Conservation (phyloP, 1,139 yeast species). For the Taphrina flavorubra region DNA sequence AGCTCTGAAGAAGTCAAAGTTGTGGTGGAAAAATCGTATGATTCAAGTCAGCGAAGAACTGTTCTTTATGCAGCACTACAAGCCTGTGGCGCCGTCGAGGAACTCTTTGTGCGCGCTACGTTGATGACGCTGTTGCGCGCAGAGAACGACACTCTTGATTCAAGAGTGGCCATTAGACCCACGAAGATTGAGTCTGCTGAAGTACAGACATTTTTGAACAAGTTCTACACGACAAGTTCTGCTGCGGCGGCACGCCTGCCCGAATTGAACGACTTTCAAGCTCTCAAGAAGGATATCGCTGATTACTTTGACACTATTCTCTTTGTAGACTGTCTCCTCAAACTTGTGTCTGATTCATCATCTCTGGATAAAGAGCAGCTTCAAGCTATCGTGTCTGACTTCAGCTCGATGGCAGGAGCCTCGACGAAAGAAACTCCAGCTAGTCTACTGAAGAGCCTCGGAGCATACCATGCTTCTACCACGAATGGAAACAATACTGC, state of each 20-base stretch:
- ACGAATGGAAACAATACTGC: not conserved
- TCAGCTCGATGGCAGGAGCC: not conserved
- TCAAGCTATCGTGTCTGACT: not conserved
- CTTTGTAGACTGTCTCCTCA: slow-evolving; percentile 3
- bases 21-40: not conserved
- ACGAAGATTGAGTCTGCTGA: slow-evolving; percentile 2
- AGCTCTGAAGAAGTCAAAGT: not conserved
- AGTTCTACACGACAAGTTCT: slow-evolving; percentile 17
- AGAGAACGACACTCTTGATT: slow-evolving; percentile 12
- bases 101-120: slow-evolving; percentile 3
- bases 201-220: not conserved
- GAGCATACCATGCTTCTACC: slow-evolving; percentile 4
- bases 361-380: not conserved
- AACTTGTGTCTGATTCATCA: slow-evolving; percentile 8
- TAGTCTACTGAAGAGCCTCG: slow-evolving; percentile 8
- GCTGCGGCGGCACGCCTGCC: slow-evolving; percentile 8
- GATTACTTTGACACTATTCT: slow-evolving; percentile 15
- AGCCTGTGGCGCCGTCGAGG: not conserved
- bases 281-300: slow-evolving; percentile 4
- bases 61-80: slow-evolving; percentile 23
- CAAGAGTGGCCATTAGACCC: not conserved
- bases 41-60: slow-evolving; percentile 20
- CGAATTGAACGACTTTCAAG: not conserved
- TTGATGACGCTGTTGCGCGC: slow-evolving; percentile 7
- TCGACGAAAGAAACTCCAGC: not conserved